A percentile compares a stretch with the other conserved stretches of the same genome.
phyloP scores from a whole-genome alignment of 169 alveolate genomes.

The Perkinsus marinus region DNA sequence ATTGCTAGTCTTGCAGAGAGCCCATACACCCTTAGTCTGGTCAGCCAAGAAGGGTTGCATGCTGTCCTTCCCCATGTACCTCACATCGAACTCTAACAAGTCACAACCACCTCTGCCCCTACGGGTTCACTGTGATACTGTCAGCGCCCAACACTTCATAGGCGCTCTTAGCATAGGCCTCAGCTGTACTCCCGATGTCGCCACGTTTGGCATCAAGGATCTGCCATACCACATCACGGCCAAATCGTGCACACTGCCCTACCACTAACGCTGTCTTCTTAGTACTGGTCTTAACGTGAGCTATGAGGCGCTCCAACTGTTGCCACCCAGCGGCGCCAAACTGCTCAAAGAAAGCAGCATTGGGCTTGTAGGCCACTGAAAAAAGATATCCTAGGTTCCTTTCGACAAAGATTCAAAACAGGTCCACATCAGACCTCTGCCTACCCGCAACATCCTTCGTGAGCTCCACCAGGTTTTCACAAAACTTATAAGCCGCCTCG shows the following conservation, averaged over 20 bases:
- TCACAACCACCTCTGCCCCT: neutral
- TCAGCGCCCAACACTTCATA: constrained; percentile 3
- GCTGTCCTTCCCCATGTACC: constrained; percentile 37
- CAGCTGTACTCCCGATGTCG: constrained; percentile 34
- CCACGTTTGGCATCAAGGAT: constrained; percentile 39
- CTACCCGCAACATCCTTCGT: constrained; percentile 23
- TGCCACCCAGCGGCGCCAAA: constrained; percentile 17
- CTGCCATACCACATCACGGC: neutral
- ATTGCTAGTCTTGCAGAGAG: constrained; percentile 35
- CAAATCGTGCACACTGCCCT: neutral
- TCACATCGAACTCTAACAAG: constrained; percentile 5
- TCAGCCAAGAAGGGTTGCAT: constrained; percentile 27
- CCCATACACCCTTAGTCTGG: constrained; percentile 31
- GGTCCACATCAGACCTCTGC: neutral
- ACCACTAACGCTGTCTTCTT: constrained; percentile 15
- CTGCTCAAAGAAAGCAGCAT: constrained; percentile 37
- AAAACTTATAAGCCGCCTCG: constrained; percentile 17
- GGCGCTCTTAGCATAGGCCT: constrained; percentile 23
- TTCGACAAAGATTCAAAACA: neutral
- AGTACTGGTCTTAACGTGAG: neutral
- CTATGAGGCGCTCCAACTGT: neutral
- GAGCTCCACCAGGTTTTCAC: constrained; percentile 17
- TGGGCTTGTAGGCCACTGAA: constrained; percentile 23
- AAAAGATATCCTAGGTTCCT: no score
- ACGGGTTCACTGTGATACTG: neutral